Conservation (phyloP, 2,329 filamentous ascomycete species). For the Colletotrichum sp. region DNA sequence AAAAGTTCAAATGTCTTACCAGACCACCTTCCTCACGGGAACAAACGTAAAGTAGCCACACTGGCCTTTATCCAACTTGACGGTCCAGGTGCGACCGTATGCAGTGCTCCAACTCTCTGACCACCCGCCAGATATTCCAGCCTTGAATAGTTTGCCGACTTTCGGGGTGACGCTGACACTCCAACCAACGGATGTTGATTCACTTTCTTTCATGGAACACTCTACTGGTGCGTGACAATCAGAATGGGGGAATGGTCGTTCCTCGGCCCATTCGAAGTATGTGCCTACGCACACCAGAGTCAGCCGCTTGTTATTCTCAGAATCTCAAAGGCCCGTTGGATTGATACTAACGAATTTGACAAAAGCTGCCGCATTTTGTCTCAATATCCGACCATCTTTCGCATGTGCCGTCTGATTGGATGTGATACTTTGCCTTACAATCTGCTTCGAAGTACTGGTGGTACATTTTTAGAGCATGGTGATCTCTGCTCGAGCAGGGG, state of each 20-base stretch:
- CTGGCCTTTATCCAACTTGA: background rate
- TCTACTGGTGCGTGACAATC: background rate
- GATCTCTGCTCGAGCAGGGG: background rate
- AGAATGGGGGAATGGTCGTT: background rate
- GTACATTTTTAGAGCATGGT: background rate
- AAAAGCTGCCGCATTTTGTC: background rate
- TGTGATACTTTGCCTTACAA: background rate
- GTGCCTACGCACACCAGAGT: background rate
- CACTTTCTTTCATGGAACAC: background rate
- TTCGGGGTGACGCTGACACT: background rate
- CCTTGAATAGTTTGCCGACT: background rate
- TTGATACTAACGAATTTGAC: background rate
- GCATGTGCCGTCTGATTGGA: background rate
- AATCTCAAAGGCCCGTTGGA: background rate
- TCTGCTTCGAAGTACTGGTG: background rate
- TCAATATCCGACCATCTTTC: background rate
- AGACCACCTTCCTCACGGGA: background rate
- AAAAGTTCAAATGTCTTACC: background rate
- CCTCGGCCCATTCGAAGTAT: background rate
- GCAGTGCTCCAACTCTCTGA: background rate
- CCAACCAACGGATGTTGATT: background rate
- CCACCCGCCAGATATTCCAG: background rate
- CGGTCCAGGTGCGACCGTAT: background rate
- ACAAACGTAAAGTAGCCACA: background rate
- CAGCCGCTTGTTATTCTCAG: background rate